phyloP scores from a whole-genome alignment of 306 rosid species.

The Purshia tridentata region DNA sequence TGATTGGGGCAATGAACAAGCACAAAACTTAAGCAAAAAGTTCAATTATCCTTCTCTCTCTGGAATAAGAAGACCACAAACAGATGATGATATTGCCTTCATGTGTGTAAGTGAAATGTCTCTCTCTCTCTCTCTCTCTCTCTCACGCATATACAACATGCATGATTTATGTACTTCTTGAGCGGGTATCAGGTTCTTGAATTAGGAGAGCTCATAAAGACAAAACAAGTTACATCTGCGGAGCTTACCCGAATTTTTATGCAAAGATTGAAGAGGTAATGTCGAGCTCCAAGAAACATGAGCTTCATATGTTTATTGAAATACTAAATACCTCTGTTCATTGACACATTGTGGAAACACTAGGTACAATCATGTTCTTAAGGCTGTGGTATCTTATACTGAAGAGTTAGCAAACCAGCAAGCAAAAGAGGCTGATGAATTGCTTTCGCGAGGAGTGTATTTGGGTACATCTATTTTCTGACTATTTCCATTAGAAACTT shows the following conservation, averaged over 20 bases:
- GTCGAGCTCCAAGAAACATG: conserved; percentile 11
- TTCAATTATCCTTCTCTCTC: conserved; percentile 45
- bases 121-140: too few relatives aligned
- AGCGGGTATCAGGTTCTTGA: conserved; percentile 55
- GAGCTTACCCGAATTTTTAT: conserved; percentile 66
- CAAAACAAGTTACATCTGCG: conserved; percentile 64
- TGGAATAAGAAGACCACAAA: conserved; percentile 45
- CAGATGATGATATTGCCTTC: conserved; percentile 66
- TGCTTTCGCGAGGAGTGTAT: conserved; percentile 62
- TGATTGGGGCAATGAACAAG: conserved; percentile 33
- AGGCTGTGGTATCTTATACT: conserved; percentile 58
- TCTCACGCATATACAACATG: neutral
- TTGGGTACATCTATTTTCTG: conserved; percentile 43
- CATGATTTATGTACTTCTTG: conserved; percentile 2
- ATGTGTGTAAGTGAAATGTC: conserved; percentile 44
- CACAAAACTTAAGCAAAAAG: conserved; percentile 24
- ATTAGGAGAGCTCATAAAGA: conserved; percentile 63
- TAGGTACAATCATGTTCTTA: conserved; percentile 66
- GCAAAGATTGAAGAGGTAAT: conserved; percentile 64
- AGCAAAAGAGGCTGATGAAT: conserved; percentile 65
- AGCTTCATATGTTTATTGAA: neutral
- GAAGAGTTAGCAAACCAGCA: conserved; percentile 67
- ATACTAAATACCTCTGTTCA: conserved; percentile 2
- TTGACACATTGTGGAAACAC: conserved; percentile 22
- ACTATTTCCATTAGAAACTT: neutral